Conservation (phyloP, 2,329 filamentous ascomycete species). For the Talaromyces sp. region DNA sequence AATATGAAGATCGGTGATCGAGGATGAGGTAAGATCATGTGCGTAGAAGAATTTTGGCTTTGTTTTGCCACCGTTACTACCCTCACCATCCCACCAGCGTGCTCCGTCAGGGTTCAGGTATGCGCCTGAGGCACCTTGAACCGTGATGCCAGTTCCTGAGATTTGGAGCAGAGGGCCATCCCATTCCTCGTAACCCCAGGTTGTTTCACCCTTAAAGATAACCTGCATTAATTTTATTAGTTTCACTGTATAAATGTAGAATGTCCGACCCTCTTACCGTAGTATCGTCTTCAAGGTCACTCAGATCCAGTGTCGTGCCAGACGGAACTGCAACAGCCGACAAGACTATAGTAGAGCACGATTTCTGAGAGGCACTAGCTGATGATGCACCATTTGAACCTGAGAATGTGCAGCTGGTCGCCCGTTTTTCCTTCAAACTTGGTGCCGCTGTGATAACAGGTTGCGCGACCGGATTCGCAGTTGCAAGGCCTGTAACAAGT, state of each 20-base stretch:
- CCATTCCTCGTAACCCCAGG: conserved; percentile 63
- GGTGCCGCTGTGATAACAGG: conserved; percentile 3
- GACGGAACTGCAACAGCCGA: conserved; percentile 29
- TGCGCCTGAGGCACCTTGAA: conserved; percentile 49
- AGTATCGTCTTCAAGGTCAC: conserved; percentile 24
- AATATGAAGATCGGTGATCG: conserved; percentile 26
- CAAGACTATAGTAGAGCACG: conserved; percentile 30
- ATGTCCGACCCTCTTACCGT: conserved; percentile 12
- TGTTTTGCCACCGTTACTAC: conserved; percentile 51
- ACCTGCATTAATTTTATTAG: conserved; percentile 30
- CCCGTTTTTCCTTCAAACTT: conserved; percentile 1
- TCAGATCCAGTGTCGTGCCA: conserved; percentile 30
- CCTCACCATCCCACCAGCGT: conserved; percentile 58
- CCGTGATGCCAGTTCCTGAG: conserved; percentile 51
- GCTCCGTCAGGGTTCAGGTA: conserved; percentile 53
- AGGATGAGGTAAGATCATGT: conserved; percentile 24
- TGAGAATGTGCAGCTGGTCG: conserved; percentile 20
- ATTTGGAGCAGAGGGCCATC: conserved; percentile 58
- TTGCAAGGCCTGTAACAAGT: not conserved
- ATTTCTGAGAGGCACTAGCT: conserved; percentile 20
- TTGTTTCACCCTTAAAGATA: conserved; percentile 60
- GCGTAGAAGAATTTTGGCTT: conserved; percentile 62
- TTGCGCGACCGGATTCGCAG: conserved; percentile 2
- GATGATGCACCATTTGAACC: conserved; percentile 14
- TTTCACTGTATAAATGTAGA: not conserved